Conservation (phyloP, 495 filamentous ascomycete genomes). For the Mycothermus thermophilus region DNA sequence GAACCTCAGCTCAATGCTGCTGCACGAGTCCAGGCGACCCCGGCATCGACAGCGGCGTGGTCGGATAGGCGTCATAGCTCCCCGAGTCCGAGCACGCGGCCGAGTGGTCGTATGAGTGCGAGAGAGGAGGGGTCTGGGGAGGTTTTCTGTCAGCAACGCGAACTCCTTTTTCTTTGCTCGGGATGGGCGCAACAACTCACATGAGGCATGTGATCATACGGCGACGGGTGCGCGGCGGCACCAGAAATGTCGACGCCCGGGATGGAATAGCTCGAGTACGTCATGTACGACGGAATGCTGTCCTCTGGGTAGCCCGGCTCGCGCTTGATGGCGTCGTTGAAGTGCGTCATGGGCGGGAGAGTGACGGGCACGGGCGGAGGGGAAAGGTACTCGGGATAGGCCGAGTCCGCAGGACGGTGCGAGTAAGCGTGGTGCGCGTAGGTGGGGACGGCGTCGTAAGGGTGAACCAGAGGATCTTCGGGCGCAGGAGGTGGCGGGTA, state of each 20-base stretch:
- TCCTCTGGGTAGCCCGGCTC: conserved; percentile 45
- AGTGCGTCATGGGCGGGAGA: conserved; percentile 54
- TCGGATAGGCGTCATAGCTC: conserved; percentile 42
- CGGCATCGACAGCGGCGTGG: conserved; percentile 55
- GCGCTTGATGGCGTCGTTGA: conserved; percentile 47
- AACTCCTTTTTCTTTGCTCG: too few species aligned
- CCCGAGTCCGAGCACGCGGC: conserved; percentile 45
- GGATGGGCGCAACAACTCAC: conserved; percentile 35
- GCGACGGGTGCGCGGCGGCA: conserved; percentile 27
- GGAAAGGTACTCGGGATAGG: conserved; percentile 53
- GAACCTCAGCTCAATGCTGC: too few species aligned
- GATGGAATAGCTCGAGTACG: conserved; percentile 58
- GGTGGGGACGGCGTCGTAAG: conserved; percentile 46
- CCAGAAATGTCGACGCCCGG: conserved; percentile 63
- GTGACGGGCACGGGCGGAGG: conserved; percentile 40
- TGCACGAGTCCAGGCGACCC: conserved; percentile 41
- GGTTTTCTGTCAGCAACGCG: conserved; percentile 34
- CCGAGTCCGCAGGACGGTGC: conserved; percentile 47
- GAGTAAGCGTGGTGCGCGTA: conserved; percentile 57
- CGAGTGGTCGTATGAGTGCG: conserved; percentile 68
- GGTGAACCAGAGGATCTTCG: conserved; percentile 49
- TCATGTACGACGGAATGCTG: conserved; percentile 53
- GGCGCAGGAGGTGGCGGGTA: conserved; percentile 54
- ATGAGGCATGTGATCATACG: conserved; percentile 55
- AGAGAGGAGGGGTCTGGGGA: conserved; percentile 68